Percentiles rank a stretch among this genome's conserved stretches.
Evolutionary conservation across 805 yeast genomes (phyloP).

Genomic region (Sungouiozyma ichnusensis): DNA sequence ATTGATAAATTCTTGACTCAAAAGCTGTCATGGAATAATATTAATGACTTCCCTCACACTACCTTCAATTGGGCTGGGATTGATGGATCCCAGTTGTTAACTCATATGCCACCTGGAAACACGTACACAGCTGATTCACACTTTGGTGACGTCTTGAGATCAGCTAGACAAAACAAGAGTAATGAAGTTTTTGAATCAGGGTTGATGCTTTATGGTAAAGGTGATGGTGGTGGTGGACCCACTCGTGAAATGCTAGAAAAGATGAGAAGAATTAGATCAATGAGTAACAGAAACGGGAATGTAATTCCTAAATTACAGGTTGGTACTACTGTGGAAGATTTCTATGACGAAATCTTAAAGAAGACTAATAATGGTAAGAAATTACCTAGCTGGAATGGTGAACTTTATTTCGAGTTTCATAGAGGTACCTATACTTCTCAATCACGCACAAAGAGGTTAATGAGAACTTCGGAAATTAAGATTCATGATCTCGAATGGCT

Average conservation of each 20-base stretch:
- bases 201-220: constrained; percentile 76
- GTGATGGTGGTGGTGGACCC: constrained; percentile 99
- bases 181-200: constrained; percentile 73
- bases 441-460: constrained; percentile 70
- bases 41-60: constrained; percentile 78
- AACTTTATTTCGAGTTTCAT: constrained; percentile 87
- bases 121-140: constrained; percentile 91
- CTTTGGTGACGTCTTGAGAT: constrained; percentile 83
- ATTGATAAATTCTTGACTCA: constrained; percentile 82
- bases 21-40: constrained; percentile 92
- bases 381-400: constrained; percentile 88
- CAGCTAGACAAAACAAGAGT: constrained; percentile 74
- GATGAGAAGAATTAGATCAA: constrained; percentile 81
- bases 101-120: constrained; percentile 97
- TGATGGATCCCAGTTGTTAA: constrained; percentile 86
- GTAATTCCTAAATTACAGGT: constrained; percentile 68
- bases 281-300: constrained; percentile 67
- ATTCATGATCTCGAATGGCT: constrained; percentile 79
- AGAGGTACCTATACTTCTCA: constrained; percentile 96
- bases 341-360: constrained; percentile 55
- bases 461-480: constrained; percentile 65
- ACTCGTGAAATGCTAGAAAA: constrained; percentile 88
- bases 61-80: constrained; percentile 94
- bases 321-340: constrained; percentile 66
- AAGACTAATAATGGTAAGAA: constrained; percentile 53